phyloP scores from a whole-genome alignment of 345 rosid species.

The Linum usitatissimum region DNA sequence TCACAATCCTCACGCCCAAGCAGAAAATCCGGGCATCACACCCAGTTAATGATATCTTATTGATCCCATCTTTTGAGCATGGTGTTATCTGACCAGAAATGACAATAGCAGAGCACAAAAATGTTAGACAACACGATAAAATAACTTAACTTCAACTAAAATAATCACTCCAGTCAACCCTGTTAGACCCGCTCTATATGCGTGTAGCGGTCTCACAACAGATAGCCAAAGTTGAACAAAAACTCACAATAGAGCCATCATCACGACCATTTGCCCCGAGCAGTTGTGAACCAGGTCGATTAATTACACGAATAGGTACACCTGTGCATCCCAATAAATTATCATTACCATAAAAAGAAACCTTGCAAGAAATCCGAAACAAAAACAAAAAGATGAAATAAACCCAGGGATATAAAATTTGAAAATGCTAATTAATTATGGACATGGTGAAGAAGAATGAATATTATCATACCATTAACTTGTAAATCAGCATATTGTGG shows the following conservation, averaged over 20 bases:
- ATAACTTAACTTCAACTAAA: not conserved
- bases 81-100: slow-evolving; percentile 12
- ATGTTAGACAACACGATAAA: not conserved
- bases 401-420: not conserved
- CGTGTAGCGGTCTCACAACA: not conserved
- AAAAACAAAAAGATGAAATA: too few relatives aligned
- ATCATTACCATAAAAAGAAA: not conserved
- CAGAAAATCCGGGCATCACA: slow-evolving; percentile 23
- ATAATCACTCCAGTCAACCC: not conserved
- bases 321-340: slow-evolving; percentile 10
- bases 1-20: slow-evolving; percentile 24
- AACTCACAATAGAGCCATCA: slow-evolving; percentile 31
- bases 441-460: not conserved
- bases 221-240: slow-evolving; percentile 3
- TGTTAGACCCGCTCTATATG: not conserved
- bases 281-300: slow-evolving; percentile 21
- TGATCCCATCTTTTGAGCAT: slow-evolving; percentile 14
- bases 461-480: slow-evolving; percentile 21
- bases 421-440: not conserved
- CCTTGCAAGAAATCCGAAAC: not conserved
- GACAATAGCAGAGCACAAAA: not conserved
- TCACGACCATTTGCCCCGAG: slow-evolving; percentile 37
- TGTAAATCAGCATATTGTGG: slow-evolving; percentile 17
- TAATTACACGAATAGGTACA: slow-evolving; percentile 9
- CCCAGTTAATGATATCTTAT: slow-evolving; percentile 18